Percentiles rank a stretch among this genome's conserved stretches.
These are phyloP conservation scores for Aureobasidium pullulans DNA, from an alignment of 2,329 filamentous ascomycete genomes.

Conservation along the genomic window DNA sequence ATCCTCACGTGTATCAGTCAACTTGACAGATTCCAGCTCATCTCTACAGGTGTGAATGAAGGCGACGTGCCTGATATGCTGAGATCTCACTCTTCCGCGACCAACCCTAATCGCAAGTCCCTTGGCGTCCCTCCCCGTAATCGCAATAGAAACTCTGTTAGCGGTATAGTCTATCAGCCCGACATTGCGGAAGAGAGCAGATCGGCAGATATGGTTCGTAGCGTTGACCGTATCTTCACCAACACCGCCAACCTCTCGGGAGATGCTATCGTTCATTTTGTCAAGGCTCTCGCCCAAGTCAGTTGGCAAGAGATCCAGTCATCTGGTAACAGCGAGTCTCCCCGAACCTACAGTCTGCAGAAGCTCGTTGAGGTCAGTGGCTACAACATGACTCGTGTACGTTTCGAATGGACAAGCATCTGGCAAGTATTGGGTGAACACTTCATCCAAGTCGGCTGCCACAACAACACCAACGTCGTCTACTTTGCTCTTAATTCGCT, in stretches of 20 bases:
- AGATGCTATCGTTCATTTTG: constrained; percentile 93
- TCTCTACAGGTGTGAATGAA: constrained; percentile 91
- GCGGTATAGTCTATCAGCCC: constrained; percentile 46
- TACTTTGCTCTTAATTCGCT: constrained; percentile 96
- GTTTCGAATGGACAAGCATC: constrained; percentile 96
- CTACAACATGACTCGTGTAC: constrained; percentile 98
- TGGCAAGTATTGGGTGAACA: constrained; percentile 98
- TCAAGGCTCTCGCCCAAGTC: constrained; percentile 83
- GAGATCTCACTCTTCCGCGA: constrained; percentile 46
- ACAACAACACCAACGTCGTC: constrained; percentile 92
- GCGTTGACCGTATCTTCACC: constrained; percentile 92
- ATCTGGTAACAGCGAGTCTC: constrained; percentile 90
- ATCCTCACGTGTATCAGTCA: constrained; percentile 93
- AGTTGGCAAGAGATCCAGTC: constrained; percentile 99
- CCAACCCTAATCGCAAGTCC: constrained; percentile 53
- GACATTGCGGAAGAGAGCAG: constrained; percentile 89
- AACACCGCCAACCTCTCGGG: constrained; percentile 90
- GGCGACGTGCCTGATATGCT: constrained; percentile 87
- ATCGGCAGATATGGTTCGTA: constrained; percentile 85
- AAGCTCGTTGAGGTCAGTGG: constrained; percentile 98
- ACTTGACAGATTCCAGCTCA: constrained; percentile 87
- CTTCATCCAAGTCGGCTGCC: constrained; percentile 95
- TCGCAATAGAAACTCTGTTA: constrained; percentile 36
- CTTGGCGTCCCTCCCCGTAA: constrained; percentile 52
- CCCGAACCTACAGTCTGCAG: constrained; percentile 92